phyloP scores from a whole-genome alignment of 2,329 filamentous ascomycete species.

The Exophiala aquamarina region DNA sequence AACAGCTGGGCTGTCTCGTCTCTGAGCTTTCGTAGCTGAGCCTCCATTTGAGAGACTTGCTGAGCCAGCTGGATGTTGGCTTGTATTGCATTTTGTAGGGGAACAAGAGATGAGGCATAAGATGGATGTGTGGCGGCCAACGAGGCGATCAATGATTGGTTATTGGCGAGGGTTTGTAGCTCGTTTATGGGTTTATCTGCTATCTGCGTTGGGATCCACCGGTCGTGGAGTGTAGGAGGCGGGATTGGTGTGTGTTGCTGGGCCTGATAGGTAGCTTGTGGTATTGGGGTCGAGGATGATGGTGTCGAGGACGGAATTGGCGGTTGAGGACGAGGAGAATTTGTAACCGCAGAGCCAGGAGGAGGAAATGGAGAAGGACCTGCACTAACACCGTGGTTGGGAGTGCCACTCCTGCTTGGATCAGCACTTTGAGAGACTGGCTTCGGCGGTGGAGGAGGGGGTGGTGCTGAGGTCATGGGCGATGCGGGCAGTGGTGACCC shows the following conservation, averaged over 20 bases:
- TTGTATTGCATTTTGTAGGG: conserved; percentile 64
- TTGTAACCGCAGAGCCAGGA: conserved; percentile 43
- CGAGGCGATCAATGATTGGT: conserved; percentile 68
- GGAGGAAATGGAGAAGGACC: background rate
- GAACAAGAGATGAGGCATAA: conserved; percentile 62
- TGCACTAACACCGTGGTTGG: background rate
- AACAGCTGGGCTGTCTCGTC: conserved; percentile 76
- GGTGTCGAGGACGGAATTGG: conserved; percentile 46
- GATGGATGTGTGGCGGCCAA: conserved; percentile 76
- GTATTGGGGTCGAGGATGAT: conserved; percentile 32
- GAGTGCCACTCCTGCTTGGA: conserved; percentile 17
- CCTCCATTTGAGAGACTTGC: conserved; percentile 42
- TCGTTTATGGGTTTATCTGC: conserved; percentile 26
- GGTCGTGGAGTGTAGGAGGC: conserved; percentile 18
- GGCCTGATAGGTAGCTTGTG: conserved; percentile 28
- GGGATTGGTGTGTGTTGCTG: conserved; percentile 30
- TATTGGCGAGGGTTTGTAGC: conserved; percentile 77
- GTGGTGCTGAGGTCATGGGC: conserved; percentile 13
- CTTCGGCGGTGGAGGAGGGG: conserved; percentile 23
- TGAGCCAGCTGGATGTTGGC: conserved; percentile 70
- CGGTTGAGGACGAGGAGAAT: conserved; percentile 26
- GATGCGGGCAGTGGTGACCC: background rate
- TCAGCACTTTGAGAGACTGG: conserved; percentile 14
- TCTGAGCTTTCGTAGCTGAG: conserved; percentile 55
- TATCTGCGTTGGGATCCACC: conserved; percentile 21